Evolutionary conservation across 768 basidiomycete genomes (phyloP).

Genomic region (Naganishia onofrii): DNA sequence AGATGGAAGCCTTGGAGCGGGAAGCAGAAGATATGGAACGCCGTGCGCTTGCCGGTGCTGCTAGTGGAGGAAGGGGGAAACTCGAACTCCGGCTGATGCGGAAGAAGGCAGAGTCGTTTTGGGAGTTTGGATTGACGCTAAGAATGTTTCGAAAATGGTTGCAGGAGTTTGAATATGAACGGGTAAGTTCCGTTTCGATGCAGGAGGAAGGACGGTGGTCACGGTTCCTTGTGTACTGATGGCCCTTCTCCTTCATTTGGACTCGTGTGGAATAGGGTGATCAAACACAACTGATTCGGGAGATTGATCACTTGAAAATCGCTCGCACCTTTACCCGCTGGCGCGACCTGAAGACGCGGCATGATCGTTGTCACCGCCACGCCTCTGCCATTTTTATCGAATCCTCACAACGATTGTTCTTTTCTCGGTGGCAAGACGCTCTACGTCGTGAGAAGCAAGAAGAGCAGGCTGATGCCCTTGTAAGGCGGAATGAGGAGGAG

Average conservation of each 20-base stretch:
- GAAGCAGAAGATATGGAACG: conserved; percentile 20
- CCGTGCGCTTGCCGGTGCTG: not conserved
- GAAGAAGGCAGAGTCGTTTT: conserved; percentile 26
- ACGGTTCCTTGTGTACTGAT: no score
- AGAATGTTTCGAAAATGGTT: conserved; percentile 11
- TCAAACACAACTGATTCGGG: conserved; percentile 1
- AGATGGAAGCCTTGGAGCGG: conserved; percentile 5
- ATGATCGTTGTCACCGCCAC: conserved; percentile 2
- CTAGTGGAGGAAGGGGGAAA: not conserved
- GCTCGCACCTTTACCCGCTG: conserved; percentile 20
- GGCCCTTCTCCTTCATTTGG: not conserved
- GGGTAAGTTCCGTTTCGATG: no score
- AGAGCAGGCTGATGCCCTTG: conserved; percentile 2
- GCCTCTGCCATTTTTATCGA: conserved; percentile 19
- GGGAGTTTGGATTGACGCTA: conserved; percentile 23
- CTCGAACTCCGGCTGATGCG: conserved; percentile 16
- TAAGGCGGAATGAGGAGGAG: not conserved
- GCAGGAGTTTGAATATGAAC: conserved; percentile 5
- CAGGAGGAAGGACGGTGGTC: no score
- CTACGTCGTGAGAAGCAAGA: not conserved
- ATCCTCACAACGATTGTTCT: conserved; percentile 1
- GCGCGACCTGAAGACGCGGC: conserved; percentile 22
- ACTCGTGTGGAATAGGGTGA: not conserved
- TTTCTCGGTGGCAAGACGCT: not conserved
- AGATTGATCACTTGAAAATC: conserved; percentile 25